phyloP scores from a whole-genome alignment of 768 basidiomycete species.

The Psilocybe sp. region DNA sequence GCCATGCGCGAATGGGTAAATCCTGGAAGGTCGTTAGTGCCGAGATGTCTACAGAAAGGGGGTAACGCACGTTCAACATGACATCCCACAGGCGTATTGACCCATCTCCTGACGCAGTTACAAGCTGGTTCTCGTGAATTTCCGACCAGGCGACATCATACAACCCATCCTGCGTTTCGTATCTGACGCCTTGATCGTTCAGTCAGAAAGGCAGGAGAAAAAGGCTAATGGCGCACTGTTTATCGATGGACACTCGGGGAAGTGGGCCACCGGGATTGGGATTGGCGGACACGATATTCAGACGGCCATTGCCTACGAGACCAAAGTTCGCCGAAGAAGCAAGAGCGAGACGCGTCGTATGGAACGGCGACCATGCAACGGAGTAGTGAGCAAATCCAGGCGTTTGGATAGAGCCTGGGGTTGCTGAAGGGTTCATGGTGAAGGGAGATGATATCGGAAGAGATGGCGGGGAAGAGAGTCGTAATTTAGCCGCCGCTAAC shows the following conservation, averaged over 20 bases:
- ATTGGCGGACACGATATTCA: conserved; percentile 61
- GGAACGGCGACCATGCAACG: conserved; percentile 84
- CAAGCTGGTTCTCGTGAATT: conserved; percentile 89
- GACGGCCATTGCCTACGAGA: conserved; percentile 90
- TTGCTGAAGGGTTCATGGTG: conserved; percentile 31
- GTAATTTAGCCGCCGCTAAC: conserved; percentile 7
- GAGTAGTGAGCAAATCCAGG: conserved; percentile 85
- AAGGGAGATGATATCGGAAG: conserved; percentile 8
- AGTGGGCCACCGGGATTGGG: conserved; percentile 42
- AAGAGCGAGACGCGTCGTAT: conserved; percentile 68
- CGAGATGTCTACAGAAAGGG: not conserved
- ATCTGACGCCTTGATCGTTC: conserved; percentile 27
- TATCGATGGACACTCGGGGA: conserved; percentile 52
- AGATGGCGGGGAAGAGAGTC: conserved; percentile 7
- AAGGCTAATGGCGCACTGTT: conserved; percentile 83
- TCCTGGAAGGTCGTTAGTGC: conserved; percentile 47
- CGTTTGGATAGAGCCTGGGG: conserved; percentile 59
- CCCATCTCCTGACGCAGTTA: conserved; percentile 87
- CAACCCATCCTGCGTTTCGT: conserved; percentile 27
- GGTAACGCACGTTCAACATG: conserved; percentile 65
- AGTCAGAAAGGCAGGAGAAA: conserved; percentile 48
- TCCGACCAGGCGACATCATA: conserved; percentile 86
- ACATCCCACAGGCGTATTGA: conserved; percentile 90
- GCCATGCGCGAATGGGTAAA: conserved; percentile 87
- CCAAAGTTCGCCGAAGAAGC: conserved; percentile 93